A percentile compares a stretch with the other conserved stretches of the same genome.
phyloP scores from a whole-genome alignment of 306 rosid genomes.

The Cucurbita maxima region DNA sequence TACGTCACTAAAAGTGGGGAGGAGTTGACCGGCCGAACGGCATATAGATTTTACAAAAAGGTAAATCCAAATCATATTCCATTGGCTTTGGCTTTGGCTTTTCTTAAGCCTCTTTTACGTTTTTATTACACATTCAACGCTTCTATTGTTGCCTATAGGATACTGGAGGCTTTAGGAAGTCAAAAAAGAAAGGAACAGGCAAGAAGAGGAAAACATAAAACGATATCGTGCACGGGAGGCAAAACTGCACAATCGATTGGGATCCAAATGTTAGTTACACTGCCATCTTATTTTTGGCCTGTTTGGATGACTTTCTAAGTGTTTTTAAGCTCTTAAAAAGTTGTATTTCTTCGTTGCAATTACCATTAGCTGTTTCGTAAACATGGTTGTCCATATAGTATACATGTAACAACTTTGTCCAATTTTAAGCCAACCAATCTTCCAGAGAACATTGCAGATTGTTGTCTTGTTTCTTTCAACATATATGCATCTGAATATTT shows the following conservation, averaged over 20 bases:
- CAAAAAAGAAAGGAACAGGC: background rate
- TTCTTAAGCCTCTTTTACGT: background rate
- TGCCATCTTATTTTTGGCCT: too few relatives aligned
- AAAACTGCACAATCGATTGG: background rate
- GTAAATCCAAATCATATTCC: conserved; percentile 4
- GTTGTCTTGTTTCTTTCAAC: background rate
- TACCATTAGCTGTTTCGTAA: background rate
- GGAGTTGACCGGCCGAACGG: conserved; percentile 52
- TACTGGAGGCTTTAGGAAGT: conserved; percentile 27
- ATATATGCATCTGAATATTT: background rate
- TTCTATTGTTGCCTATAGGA: conserved; percentile 38
- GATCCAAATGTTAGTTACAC: background rate
- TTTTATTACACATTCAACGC: background rate
- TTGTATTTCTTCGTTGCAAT: background rate
- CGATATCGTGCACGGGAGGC: background rate
- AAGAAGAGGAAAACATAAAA: background rate
- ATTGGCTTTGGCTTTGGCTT: background rate
- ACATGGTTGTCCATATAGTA: background rate
- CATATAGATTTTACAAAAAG: conserved; percentile 52
- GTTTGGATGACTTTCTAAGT: background rate
- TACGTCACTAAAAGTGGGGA: conserved; percentile 57
- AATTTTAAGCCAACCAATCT: background rate
- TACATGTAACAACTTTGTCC: background rate
- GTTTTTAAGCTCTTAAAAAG: background rate
- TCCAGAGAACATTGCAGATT: background rate